Conservation (phyloP, 768 basidiomycete species). For the Panaeolus papilionaceus region DNA sequence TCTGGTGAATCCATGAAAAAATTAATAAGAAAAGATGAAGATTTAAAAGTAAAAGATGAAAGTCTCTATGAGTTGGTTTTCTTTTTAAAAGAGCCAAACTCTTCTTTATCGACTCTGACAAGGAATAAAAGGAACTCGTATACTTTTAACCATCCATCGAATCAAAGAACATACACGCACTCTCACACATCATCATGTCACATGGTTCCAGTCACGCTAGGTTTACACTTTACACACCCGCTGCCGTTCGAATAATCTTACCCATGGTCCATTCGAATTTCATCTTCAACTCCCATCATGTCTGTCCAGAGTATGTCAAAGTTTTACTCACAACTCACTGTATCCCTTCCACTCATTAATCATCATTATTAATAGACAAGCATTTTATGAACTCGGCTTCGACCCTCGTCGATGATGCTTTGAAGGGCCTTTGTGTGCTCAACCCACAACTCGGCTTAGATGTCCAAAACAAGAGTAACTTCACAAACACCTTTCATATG, state of each 20-base stretch:
- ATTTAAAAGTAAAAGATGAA: neutral
- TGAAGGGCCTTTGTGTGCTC: slow-evolving; percentile 70
- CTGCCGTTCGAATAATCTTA: neutral
- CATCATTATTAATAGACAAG: slow-evolving; percentile 47
- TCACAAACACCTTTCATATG: neutral
- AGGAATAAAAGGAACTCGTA: neutral
- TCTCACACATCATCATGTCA: neutral
- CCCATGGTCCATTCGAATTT: neutral
- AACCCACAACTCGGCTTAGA: slow-evolving; percentile 82
- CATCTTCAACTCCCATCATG: slow-evolving; percentile 35
- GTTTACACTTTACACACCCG: neutral
- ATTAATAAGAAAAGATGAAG: slow-evolving; percentile 29
- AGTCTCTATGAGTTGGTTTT: neutral
- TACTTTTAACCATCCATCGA: neutral
- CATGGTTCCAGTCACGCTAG: neutral
- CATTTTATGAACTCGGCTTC: slow-evolving; percentile 81
- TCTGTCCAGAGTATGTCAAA: slow-evolving; percentile 41
- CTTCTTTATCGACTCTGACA: neutral
- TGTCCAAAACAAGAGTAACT: slow-evolving; percentile 67
- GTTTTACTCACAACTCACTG: no score
- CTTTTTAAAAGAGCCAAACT: neutral
- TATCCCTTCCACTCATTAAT: neutral
- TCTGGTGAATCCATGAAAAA: slow-evolving; percentile 48
- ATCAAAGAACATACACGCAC: neutral
- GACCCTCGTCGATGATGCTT: slow-evolving; percentile 78